Evolutionary conservation across 192 early-diverging fungal genomes (phyloP), one percentile per base, ranked within the genome.

Genomic region (Linnemannia exigua): DNA sequence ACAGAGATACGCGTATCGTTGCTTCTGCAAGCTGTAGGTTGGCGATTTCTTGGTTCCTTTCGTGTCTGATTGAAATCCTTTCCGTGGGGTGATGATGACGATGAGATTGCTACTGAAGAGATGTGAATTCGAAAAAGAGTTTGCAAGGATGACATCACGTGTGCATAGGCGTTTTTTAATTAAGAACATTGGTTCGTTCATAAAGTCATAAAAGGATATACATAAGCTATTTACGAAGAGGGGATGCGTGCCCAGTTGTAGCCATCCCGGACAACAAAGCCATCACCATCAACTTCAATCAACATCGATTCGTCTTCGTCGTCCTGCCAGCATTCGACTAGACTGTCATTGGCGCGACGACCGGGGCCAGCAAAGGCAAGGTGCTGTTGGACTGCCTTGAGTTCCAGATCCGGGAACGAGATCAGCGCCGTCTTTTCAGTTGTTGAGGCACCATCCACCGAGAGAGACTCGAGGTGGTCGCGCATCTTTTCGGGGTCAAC

Each of bases 251-350:
- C 69, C 72, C 72, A 84, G 37, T 69, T 58, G 37, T 36, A 47
- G 16, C 74, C 81, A 69, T 79, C 78, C 51, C 82, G 72, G 9
- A 79, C 73, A 17, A 79, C 82, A 52, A 84, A 67, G 61, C 77
- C 82, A 63, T 84, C 81, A 6, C 72, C 67, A 36, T 80, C 79
- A 19, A 80, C 72, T 54, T 80, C 72, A 22, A 69, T 67, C 44
- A 80, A 25, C 28, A 50, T 77, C 46, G 70, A 83, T 35, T 77
- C 75, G 5, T 77, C 81, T 41, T 83, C 76, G 12, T 77, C 81
- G 19, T 84, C 77, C 67, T 77, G 72, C 82, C 77, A 84, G 67
- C 82, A 84, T 58, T 84, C 82, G 20, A 84, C 52, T 20, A 79
- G 20, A 61, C 61, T 75, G 50, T 79, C 41, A 31, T 77, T 77